phyloP scores from a whole-genome alignment of 164 flowering plant species.

The Stephania yunnanensis region DNA sequence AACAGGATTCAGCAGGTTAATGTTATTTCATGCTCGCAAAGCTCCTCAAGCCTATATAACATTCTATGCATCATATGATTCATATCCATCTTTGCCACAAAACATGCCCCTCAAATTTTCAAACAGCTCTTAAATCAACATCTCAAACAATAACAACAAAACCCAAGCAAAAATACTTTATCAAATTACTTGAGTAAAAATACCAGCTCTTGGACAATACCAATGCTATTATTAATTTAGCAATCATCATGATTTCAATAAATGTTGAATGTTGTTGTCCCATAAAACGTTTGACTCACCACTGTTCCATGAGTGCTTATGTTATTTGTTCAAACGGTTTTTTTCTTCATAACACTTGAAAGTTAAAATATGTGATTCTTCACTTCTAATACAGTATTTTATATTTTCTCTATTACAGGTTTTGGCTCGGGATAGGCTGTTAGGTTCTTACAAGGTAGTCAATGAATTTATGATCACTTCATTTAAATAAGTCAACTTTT shows the following conservation, averaged over 20 bases:
- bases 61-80: background rate
- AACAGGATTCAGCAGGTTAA: background rate
- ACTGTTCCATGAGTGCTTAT: too few relatives aligned
- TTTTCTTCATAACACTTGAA: too few relatives aligned
- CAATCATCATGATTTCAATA: too few relatives aligned
- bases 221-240: too few relatives aligned
- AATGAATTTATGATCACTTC: background rate
- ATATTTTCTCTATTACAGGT: slow-evolving; percentile 35
- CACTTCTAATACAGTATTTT: background rate
- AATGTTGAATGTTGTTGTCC: too few relatives aligned
- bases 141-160: too few relatives aligned
- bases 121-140: background rate
- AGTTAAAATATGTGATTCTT: background rate
- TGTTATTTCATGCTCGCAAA: background rate
- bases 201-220: too few relatives aligned
- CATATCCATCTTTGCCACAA: background rate
- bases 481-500: background rate
- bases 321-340: too few relatives aligned
- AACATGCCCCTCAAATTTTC: background rate
- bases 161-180: too few relatives aligned
- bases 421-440: slow-evolving; percentile 87
- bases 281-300: too few relatives aligned
- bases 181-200: too few relatives aligned
- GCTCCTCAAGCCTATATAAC: too few relatives aligned
- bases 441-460: slow-evolving; percentile 85